These are phyloP conservation scores for Globisporangium barbulae DNA, from an alignment of 352 stramenopile genomes.

Conservation along the genomic window DNA sequence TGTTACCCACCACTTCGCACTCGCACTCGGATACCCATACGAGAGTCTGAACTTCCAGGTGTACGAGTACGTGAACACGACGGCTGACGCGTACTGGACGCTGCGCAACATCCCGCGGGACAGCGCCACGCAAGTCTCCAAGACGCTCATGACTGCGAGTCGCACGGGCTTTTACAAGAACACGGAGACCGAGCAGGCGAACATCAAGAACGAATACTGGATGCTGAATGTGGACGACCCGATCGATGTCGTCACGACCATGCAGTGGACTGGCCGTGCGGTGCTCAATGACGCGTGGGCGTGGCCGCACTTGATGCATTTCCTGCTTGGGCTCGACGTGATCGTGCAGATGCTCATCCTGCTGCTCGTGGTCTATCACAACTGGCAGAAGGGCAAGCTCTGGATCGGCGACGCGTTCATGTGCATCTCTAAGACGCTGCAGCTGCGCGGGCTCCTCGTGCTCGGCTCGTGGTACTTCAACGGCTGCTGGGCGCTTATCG, in stretches of 20 bases:
- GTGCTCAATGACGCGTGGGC: constrained; percentile 19
- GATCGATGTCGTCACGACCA: neutral
- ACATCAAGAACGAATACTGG: constrained; percentile 17
- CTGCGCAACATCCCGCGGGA: constrained; percentile 11
- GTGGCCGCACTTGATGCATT: constrained; percentile 26
- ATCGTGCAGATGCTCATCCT: constrained; percentile 36
- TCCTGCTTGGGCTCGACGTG: constrained; percentile 27
- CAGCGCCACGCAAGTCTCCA: neutral
- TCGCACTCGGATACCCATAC: constrained; percentile 32
- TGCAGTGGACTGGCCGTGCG: neutral
- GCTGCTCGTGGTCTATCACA: constrained; percentile 29
- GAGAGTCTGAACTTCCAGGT: constrained; percentile 8
- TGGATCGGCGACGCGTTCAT: constrained; percentile 45
- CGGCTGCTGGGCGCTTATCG: constrained; percentile 31
- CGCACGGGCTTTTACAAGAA: constrained; percentile 3
- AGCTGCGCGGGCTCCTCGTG: constrained; percentile 31
- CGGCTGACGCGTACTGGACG: constrained; percentile 2
- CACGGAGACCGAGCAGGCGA: constrained; percentile 10
- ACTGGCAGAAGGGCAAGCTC: constrained; percentile 22
- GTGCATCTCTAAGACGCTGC: constrained; percentile 30
- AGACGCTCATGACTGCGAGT: neutral
- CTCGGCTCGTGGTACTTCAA: constrained; percentile 33
- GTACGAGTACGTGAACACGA: constrained; percentile 10
- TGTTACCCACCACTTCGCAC: constrained; percentile 12
- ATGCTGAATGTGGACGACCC: neutral